These are phyloP conservation scores for Fusarium equiseti DNA, from an alignment of 2,329 filamentous ascomycete genomes.

Conservation along the genomic window DNA sequence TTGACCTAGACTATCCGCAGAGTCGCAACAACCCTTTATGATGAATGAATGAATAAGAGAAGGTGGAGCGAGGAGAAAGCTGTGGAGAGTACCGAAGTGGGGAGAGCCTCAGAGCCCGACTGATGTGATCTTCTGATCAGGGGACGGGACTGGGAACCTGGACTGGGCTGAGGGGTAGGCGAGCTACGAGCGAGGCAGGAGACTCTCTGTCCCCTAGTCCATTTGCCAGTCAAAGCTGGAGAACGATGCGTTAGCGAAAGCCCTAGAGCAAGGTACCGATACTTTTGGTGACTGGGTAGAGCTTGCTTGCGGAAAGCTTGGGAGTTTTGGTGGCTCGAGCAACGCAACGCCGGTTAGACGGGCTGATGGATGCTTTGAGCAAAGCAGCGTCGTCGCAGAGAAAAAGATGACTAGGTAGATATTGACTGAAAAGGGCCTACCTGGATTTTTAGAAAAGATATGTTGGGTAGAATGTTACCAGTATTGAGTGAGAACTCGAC, in stretches of 20 bases:
- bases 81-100: slow-evolving; percentile 38
- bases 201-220: slow-evolving; percentile 39
- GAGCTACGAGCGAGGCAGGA: slow-evolving; percentile 22
- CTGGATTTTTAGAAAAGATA: slow-evolving; percentile 1
- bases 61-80: slow-evolving; percentile 33
- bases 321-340: slow-evolving; percentile 31
- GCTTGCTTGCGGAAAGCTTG: slow-evolving; percentile 38
- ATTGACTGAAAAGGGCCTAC: slow-evolving; percentile 13
- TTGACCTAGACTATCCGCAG: slow-evolving; percentile 18
- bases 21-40: slow-evolving; percentile 33
- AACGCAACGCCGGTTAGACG: slow-evolving; percentile 2
- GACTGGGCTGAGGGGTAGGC: slow-evolving; percentile 33
- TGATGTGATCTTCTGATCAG: slow-evolving; percentile 42
- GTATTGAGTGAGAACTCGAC: neutral
- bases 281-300: slow-evolving; percentile 30
- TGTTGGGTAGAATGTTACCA: neutral
- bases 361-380: slow-evolving; percentile 7
- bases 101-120: slow-evolving; percentile 31
- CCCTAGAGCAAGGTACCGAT: slow-evolving; percentile 45
- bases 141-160: slow-evolving; percentile 16
- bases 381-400: slow-evolving; percentile 2
- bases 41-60: slow-evolving; percentile 26
- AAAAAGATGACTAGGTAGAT: neutral
- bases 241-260: slow-evolving; percentile 41
- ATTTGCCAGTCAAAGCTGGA: slow-evolving; percentile 43